Conservation (phyloP, 805 yeast species). For the Wickerhamiella vanderwaltii region DNA sequence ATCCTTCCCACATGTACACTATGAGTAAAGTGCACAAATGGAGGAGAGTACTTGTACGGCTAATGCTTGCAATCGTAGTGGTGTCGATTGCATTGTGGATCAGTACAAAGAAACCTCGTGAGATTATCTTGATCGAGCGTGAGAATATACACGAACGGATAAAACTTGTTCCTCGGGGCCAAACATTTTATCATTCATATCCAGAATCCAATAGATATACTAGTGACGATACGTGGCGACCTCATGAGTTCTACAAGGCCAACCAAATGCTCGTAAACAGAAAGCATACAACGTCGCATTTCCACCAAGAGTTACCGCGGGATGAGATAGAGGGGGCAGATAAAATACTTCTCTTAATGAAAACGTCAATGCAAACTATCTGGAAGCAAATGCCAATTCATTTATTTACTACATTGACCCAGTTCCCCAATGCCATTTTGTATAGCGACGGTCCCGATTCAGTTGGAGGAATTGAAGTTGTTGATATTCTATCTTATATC, state of each 20-base stretch:
- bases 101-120: slow-evolving; percentile 1
- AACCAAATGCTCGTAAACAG: slow-evolving; percentile 7
- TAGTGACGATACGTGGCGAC: slow-evolving; percentile 26
- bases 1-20: slow-evolving; percentile 5
- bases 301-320: slow-evolving; percentile 10
- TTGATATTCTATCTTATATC: slow-evolving; percentile 19
- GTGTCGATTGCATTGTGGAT: slow-evolving; percentile 7
- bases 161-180: slow-evolving; percentile 16
- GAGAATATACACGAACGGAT: slow-evolving; percentile 1
- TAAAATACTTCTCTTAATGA: slow-evolving; percentile 18
- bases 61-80: slow-evolving; percentile 5
- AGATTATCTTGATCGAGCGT: not conserved
- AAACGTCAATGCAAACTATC: slow-evolving; percentile 18
- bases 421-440: slow-evolving; percentile 18
- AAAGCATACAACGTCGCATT: slow-evolving; percentile 7
- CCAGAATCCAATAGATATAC: slow-evolving; percentile 23
- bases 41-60: slow-evolving; percentile 6
- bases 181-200: slow-evolving; percentile 21
- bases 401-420: slow-evolving; percentile 20
- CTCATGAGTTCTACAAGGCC: slow-evolving; percentile 15
- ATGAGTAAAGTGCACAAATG: slow-evolving; percentile 8
- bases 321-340: slow-evolving; percentile 12
- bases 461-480: slow-evolving; percentile 20
- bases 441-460: slow-evolving; percentile 22
- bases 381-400: slow-evolving; percentile 25